Percentiles rank a stretch among this genome's conserved stretches.
These are phyloP conservation scores for Gamsiella multidivaricata DNA, from an alignment of 192 early-diverging fungal species.

Conservation along the genomic window DNA sequence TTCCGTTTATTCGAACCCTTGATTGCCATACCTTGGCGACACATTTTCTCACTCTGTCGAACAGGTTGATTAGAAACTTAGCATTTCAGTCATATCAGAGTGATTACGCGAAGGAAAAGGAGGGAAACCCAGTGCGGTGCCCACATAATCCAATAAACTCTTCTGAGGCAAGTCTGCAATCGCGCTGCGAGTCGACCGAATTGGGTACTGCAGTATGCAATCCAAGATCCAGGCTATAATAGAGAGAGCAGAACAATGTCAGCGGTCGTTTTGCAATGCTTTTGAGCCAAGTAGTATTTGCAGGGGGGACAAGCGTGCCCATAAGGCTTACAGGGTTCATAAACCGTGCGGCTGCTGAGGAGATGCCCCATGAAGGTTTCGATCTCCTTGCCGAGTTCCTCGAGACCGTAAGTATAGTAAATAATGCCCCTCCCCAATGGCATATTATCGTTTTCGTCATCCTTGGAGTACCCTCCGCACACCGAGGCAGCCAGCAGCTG, in stretches of 20 bases:
- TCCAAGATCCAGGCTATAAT: slow-evolving; percentile 20
- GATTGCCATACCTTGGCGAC: too few species aligned
- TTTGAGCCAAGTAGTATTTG: not conserved
- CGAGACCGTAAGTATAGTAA: slow-evolving; percentile 44
- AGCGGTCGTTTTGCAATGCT: too few species aligned
- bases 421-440: slow-evolving; percentile 21
- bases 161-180: slow-evolving; percentile 18
- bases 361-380: slow-evolving; percentile 20
- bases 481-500: slow-evolving; percentile 44
- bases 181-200: slow-evolving; percentile 2
- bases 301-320: too few species aligned
- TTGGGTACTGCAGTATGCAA: slow-evolving; percentile 25
- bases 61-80: too few species aligned
- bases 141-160: slow-evolving; percentile 28
- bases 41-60: too few species aligned
- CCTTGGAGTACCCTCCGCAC: slow-evolving; percentile 17
- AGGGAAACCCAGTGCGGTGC: slow-evolving; percentile 17
- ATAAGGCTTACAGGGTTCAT: slow-evolving; percentile 31
- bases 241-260: not conserved
- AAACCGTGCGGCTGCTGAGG: not conserved
- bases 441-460: not conserved
- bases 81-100: not conserved
- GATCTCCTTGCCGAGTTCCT: slow-evolving; percentile 22
- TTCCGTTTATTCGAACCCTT: too few species aligned
- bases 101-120: not conserved